Conservation (phyloP, 306 rosid species). For the Psophocarpus tetragonolobus region DNA sequence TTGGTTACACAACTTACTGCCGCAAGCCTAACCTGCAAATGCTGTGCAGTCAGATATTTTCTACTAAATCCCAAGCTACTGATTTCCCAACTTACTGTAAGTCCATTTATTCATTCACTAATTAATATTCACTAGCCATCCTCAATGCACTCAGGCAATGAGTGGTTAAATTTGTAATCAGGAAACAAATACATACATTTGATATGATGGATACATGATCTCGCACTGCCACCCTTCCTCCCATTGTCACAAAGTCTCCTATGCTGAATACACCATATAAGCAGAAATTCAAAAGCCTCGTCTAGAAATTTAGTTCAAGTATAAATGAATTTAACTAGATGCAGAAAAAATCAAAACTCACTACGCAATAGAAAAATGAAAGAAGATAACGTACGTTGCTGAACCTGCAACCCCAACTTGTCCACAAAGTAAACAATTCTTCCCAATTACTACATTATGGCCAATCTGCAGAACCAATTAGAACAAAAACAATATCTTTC, state of each 20-base stretch:
- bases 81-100: background rate
- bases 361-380: background rate
- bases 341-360: background rate
- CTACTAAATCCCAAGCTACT: constrained; percentile 25
- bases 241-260: constrained; percentile 85
- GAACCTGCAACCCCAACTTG: constrained; percentile 98
- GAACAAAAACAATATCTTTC: background rate
- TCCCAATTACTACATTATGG: constrained; percentile 86
- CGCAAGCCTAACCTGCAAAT: constrained; percentile 82
- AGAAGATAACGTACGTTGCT: constrained; percentile 58
- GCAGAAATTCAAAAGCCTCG: constrained; percentile 21
- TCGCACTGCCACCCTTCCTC: constrained; percentile 94
- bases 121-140: constrained; percentile 15
- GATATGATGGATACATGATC: constrained; percentile 81
- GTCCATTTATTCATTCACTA: constrained; percentile 12
- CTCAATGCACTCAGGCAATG: constrained; percentile 8
- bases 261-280: constrained; percentile 52
- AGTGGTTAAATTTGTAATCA: constrained; percentile 19
- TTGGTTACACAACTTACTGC: constrained; percentile 81
- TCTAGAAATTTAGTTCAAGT: constrained; percentile 23
- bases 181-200: constrained; percentile 50
- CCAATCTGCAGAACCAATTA: constrained; percentile 70
- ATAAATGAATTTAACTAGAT: constrained; percentile 15
- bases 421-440: constrained; percentile 88
- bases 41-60: constrained; percentile 33